Evolutionary conservation across 208 protist species (phyloP), one percentile per base, ranked within the genome.

Genomic region (Acanthamoeba lenticulata): DNA sequence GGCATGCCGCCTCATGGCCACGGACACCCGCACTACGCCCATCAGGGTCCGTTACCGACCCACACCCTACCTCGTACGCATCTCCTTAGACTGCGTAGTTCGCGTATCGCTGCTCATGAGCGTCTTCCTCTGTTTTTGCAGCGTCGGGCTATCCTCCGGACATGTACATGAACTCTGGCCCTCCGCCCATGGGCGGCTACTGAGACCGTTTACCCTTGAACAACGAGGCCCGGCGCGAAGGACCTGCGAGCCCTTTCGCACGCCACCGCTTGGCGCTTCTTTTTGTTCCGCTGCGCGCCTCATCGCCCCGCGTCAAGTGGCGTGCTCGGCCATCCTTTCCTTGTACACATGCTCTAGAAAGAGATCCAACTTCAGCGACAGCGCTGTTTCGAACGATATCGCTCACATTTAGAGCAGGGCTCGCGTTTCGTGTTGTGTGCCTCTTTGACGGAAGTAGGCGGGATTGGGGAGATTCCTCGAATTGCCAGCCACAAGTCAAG

Each of bases 161-260:
- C 19, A 74, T 74, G 65, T 74, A 74, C 65, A 74, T 74, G 65
- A 74, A 40, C 65, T 7, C 65, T 74, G 65, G 65, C 19, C 65
- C 65, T 24, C 65, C 65, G n/a, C 65, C 65, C 36, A 74, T 74
- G 65, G 65, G 65, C n/a, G 65, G 65, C 24, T 74, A 74, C 65
- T 74, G n/a, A 36, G n/a, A n/a, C n/a, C n/a, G n/a, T n/a, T 13
- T 7, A 17, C 1, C 15, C 11, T 24, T 9, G n/a, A 36, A 74
- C 13, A 69, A 6, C 27, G 32, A 40, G 36, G 65, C 9, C 52
- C 21, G 52, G 11, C 21, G 21, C 21, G 52, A 21, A 11, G 52
- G 11, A 60, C 11, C 15, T 11, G 52, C 52, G 52, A 60, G 21
- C 52, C 21, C 52, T 60, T 60, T 21, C 21, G 52, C 15, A 27